A percentile compares a stretch with the other conserved stretches of the same genome.
Conservation (phyloP, 2,329 filamentous ascomycete genomes). For the Fusarium multiceps region DNA sequence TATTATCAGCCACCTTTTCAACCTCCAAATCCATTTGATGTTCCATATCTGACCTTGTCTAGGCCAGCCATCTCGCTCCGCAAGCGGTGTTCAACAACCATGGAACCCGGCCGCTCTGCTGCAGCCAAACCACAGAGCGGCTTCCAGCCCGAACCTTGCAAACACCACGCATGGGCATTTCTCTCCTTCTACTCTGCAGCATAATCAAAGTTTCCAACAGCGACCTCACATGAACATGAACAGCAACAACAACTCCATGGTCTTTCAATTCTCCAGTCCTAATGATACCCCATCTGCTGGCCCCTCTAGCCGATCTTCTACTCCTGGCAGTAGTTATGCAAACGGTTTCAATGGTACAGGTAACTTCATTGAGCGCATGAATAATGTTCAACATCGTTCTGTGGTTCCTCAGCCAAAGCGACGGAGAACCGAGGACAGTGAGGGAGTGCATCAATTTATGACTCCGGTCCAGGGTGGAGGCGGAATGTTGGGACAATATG, state of each 20-base stretch:
- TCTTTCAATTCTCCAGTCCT: conserved; percentile 58
- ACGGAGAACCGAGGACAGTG: conserved; percentile 65
- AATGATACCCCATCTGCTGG: conserved; percentile 50
- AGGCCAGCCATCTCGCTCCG: conserved; percentile 47
- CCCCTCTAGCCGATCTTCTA: conserved; percentile 50
- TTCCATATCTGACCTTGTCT: conserved; percentile 23
- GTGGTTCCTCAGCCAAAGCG: conserved; percentile 72
- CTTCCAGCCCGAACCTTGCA: conserved; percentile 45
- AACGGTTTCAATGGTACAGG: conserved; percentile 58
- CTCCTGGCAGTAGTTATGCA: conserved; percentile 44
- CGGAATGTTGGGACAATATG: conserved; percentile 72
- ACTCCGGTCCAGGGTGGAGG: conserved; percentile 55
- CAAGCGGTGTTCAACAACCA: conserved; percentile 45
- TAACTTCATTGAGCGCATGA: conserved; percentile 78
- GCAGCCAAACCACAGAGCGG: conserved; percentile 52
- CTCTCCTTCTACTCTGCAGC: conserved; percentile 36
- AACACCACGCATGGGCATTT: conserved; percentile 44
- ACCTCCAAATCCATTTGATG: conserved; percentile 13
- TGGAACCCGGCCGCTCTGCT: conserved; percentile 58
- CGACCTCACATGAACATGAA: conserved; percentile 47
- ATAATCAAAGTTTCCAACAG: conserved; percentile 38
- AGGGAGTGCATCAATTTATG: conserved; percentile 54
- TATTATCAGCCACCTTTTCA: background rate
- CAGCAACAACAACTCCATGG: conserved; percentile 50
- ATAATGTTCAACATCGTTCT: conserved; percentile 76